Conservation (phyloP, 257 asterid species). For the Lithospermum erythrorhizon region DNA sequence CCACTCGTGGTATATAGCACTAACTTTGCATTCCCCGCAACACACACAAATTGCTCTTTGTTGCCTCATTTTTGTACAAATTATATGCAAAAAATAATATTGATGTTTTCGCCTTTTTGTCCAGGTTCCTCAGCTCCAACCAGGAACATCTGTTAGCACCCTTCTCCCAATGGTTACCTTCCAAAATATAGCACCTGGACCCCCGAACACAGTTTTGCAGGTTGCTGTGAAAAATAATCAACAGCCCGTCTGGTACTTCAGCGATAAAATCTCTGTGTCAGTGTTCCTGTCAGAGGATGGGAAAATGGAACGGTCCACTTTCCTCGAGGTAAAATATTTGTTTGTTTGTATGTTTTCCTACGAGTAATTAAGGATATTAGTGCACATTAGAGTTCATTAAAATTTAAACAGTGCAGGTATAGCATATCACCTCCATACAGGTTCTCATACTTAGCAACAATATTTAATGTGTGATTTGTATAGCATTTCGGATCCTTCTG, state of each 20-base stretch:
- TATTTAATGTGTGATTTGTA: too few relatives aligned
- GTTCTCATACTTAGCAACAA: too few relatives aligned
- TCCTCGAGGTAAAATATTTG: conserved; percentile 59
- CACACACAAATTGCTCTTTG: too few relatives aligned
- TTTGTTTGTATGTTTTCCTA: neutral
- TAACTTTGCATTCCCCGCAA: neutral
- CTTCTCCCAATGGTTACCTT: conserved; percentile 87
- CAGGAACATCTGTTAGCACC: conserved; percentile 72
- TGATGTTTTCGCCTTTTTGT: neutral
- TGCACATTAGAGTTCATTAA: too few relatives aligned
- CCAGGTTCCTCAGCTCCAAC: conserved; percentile 76
- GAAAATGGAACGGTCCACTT: conserved; percentile 77
- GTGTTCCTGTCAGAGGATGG: conserved; percentile 82
- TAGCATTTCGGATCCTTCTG: too few relatives aligned
- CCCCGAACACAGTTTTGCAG: conserved; percentile 76
- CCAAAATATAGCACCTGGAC: conserved; percentile 79
- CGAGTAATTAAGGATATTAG: neutral
- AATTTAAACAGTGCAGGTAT: too few relatives aligned
- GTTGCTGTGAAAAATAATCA: conserved; percentile 95
- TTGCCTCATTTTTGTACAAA: neutral
- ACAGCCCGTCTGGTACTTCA: conserved; percentile 97
- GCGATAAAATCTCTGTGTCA: conserved; percentile 49
- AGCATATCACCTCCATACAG: neutral
- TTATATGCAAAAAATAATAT: neutral
- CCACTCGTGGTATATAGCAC: conserved; percentile 66